Conservation (phyloP, 2,329 filamentous ascomycete species). For the Phialocephala subalpina region DNA sequence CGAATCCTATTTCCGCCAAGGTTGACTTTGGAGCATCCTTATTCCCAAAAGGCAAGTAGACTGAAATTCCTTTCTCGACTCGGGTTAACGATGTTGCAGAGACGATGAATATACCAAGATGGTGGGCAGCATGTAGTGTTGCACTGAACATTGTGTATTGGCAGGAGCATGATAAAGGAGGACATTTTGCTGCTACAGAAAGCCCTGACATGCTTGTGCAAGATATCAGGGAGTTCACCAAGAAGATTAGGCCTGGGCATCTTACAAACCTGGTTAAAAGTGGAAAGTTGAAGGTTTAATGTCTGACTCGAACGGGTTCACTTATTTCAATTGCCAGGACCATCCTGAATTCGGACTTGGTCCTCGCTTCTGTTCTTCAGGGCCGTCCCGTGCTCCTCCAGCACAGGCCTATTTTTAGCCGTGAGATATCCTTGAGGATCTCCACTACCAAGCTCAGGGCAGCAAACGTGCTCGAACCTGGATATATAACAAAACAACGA, state of each 20-base stretch:
- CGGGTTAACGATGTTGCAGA: constrained; percentile 19
- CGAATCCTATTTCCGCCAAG: constrained; percentile 15
- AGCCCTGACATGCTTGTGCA: constrained; percentile 57
- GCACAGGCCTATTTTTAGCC: neutral
- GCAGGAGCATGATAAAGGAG: constrained; percentile 43
- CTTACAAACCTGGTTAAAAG: constrained; percentile 41
- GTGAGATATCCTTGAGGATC: neutral
- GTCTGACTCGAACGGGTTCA: neutral
- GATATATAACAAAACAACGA: neutral
- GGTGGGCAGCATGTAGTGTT: constrained; percentile 58
- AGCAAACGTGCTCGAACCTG: neutral
- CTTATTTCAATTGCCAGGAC: no score
- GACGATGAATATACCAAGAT: constrained; percentile 46
- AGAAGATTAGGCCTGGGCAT: constrained; percentile 60
- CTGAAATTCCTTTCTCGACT: no score
- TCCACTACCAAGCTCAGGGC: neutral
- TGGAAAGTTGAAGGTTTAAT: constrained; percentile 22
- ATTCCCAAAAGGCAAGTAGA: constrained; percentile 32
- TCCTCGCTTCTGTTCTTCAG: no score
- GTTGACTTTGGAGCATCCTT: constrained; percentile 37
- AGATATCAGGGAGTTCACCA: constrained; percentile 53
- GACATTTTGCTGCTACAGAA: constrained; percentile 68
- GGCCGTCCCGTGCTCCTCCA: neutral
- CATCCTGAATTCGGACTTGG: no score
- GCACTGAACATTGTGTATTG: constrained; percentile 67